Conservation (phyloP, 2,329 filamentous ascomycete species). For the Mariannaea elegans region DNA sequence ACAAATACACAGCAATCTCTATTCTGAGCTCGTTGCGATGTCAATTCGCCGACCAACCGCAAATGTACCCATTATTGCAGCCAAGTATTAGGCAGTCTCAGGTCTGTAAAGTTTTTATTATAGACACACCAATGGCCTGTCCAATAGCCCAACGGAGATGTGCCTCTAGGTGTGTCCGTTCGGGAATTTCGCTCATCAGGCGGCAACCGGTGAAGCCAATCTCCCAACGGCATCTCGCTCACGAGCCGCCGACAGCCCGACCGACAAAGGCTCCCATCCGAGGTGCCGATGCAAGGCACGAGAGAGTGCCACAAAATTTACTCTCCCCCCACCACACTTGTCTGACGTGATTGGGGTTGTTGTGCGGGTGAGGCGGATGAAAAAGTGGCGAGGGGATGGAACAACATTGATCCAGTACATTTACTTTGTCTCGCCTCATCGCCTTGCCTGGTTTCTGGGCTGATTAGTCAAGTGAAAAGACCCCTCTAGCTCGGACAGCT, state of each 20-base stretch:
- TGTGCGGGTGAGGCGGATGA: background rate
- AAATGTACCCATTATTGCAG: background rate
- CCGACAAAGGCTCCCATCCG: constrained; percentile 10
- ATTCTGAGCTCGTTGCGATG: background rate
- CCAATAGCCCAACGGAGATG: too few species aligned
- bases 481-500: background rate
- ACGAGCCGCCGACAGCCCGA: constrained; percentile 20
- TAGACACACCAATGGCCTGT: too few species aligned
- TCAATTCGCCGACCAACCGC: background rate
- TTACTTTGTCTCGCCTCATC: background rate
- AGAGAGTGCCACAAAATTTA: background rate
- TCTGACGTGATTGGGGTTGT: constrained; percentile 1
- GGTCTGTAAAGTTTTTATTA: too few species aligned
- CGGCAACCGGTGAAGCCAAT: constrained; percentile 13
- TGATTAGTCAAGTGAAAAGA: background rate
- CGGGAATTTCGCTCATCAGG: background rate
- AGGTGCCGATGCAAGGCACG: constrained; percentile 20
- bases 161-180: too few species aligned
- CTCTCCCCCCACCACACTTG: background rate
- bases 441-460: background rate
- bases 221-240: background rate
- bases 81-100: too few species aligned
- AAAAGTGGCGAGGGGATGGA: background rate
- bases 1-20: too few species aligned
- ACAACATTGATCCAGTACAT: background rate